Conservation (phyloP, 495 filamentous ascomycete species). For the Penicillium parvum region DNA sequence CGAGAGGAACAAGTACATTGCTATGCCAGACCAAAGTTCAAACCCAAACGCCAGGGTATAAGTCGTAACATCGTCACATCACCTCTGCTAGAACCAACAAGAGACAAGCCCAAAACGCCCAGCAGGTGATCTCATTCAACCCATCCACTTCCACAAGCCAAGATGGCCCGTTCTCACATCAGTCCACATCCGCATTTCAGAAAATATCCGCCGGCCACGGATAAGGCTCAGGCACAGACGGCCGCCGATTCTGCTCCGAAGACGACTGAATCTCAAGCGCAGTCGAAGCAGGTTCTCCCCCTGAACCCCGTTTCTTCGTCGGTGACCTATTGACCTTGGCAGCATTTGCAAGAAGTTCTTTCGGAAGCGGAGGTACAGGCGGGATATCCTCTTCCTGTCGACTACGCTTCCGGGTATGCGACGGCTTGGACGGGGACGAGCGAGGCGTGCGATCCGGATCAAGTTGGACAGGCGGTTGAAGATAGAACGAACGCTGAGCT, state of each 20-base stretch:
- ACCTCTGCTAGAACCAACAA: neutral
- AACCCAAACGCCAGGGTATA: slow-evolving; percentile 18
- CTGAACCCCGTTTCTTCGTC: slow-evolving; percentile 18
- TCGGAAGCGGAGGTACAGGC: slow-evolving; percentile 42
- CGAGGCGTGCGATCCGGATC: slow-evolving; percentile 21
- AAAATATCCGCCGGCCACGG: slow-evolving; percentile 49
- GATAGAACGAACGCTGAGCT: slow-evolving; percentile 21
- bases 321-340: slow-evolving; percentile 33
- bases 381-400: slow-evolving; percentile 35
- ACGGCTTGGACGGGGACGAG: slow-evolving; percentile 14
- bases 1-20: neutral
- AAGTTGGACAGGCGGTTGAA: slow-evolving; percentile 18
- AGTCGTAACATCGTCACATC: slow-evolving; percentile 19
- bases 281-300: neutral
- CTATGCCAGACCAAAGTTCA: neutral
- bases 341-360: slow-evolving; percentile 34
- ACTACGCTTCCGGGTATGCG: slow-evolving; percentile 17
- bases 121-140: neutral
- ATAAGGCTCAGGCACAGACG: slow-evolving; percentile 24
- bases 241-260: slow-evolving; percentile 3
- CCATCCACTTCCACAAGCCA: neutral
- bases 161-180: neutral
- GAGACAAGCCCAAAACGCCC: neutral
- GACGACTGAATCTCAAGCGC: slow-evolving; percentile 5
- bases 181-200: slow-evolving; percentile 12